A percentile compares a stretch with the other conserved stretches of the same genome.
phyloP scores from a whole-genome alignment of 495 filamentous ascomycete species.

The Penicillium verhagenii region DNA sequence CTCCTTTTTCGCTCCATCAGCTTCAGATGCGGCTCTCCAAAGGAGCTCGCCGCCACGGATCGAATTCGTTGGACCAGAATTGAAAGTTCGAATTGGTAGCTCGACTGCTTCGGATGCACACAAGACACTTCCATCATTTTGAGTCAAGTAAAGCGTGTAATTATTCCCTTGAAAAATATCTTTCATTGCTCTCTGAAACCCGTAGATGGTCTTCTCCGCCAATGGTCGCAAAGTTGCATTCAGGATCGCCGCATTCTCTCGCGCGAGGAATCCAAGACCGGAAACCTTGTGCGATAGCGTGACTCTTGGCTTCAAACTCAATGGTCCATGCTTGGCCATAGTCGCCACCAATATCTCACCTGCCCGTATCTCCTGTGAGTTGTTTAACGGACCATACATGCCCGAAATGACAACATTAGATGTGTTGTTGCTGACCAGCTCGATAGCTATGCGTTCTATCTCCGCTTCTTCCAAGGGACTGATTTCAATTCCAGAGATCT shows the following conservation, averaged over 20 bases:
- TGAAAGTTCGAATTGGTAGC: constrained; percentile 51
- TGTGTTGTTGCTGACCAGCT: constrained; percentile 22
- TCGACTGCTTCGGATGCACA: constrained; percentile 39
- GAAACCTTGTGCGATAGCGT: constrained; percentile 44
- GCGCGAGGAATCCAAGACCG: constrained; percentile 46
- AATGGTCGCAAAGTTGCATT: constrained; percentile 48
- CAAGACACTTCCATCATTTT: constrained; percentile 53
- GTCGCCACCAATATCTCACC: constrained; percentile 5
- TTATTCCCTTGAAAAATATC: constrained; percentile 22
- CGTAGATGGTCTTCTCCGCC: constrained; percentile 42
- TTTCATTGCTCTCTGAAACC: constrained; percentile 42
- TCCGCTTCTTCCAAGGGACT: constrained; percentile 18
- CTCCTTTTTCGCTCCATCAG: constrained; percentile 22
- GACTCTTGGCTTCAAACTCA: constrained; percentile 9
- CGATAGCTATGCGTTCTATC: constrained; percentile 5
- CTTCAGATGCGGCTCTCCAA: constrained; percentile 22
- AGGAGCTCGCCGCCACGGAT: constrained; percentile 51
- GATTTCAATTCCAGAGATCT: constrained; percentile 24
- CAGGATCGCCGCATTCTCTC: constrained; percentile 55
- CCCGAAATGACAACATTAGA: constrained; percentile 54
- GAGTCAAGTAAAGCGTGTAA: constrained; percentile 50
- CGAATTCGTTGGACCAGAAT: constrained; percentile 53
- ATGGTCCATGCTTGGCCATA: not conserved
- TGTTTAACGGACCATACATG: constrained; percentile 57
- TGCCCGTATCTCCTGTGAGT: constrained; percentile 13